phyloP scores from a whole-genome alignment of 805 yeast species.

The Ogataea glucozyma region DNA sequence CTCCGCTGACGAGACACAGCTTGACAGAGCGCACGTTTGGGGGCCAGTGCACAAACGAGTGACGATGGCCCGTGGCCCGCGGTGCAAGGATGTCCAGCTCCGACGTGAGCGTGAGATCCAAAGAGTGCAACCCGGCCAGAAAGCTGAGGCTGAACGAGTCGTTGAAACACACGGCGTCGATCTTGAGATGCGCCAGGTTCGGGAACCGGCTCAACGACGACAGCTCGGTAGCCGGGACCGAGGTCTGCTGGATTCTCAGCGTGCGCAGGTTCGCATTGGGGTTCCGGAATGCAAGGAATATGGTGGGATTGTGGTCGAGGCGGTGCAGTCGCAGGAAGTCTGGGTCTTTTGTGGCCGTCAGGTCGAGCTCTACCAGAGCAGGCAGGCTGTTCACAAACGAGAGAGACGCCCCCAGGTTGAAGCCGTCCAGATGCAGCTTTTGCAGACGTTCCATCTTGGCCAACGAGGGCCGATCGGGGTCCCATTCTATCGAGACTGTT shows the following conservation, averaged over 20 bases:
- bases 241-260: neutral
- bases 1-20: constrained; percentile 10
- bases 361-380: constrained; percentile 2
- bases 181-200: neutral
- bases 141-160: neutral
- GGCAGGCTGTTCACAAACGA: constrained; percentile 10
- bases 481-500: constrained; percentile 13
- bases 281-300: neutral
- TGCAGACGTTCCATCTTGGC: constrained; percentile 2
- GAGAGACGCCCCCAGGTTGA: constrained; percentile 8
- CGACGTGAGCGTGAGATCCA: constrained; percentile 12
- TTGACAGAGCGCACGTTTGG: constrained; percentile 4
- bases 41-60: constrained; percentile 11
- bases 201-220: neutral
- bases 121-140: neutral
- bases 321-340: constrained; percentile 8
- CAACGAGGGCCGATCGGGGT: constrained; percentile 9
- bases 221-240: neutral
- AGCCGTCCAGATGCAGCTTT: constrained; percentile 8
- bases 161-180: neutral
- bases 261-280: neutral
- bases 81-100: constrained; percentile 2
- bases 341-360: constrained; percentile 15
- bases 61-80: neutral
- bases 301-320: neutral